Conservation (phyloP, 805 yeast species). For the Alloascoidea hylecoeti region DNA sequence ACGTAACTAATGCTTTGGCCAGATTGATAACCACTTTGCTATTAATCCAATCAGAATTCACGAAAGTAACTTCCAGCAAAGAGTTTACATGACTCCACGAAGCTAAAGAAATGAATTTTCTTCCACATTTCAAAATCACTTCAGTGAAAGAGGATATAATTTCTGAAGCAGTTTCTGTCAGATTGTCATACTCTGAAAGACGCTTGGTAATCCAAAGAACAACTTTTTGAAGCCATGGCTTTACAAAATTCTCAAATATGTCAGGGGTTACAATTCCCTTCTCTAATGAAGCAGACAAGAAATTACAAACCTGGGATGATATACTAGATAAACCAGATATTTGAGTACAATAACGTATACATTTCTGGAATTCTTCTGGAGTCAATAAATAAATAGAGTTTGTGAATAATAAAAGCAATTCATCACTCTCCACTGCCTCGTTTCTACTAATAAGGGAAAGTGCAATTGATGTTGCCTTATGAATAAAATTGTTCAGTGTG, state of each 20-base stretch:
- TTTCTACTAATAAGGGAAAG: not conserved
- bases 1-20: slow-evolving; percentile 22
- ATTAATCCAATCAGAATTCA: slow-evolving; percentile 33
- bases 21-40: slow-evolving; percentile 29
- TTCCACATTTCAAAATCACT: not conserved
- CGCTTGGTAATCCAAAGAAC: slow-evolving; percentile 11
- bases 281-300: slow-evolving; percentile 5
- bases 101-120: slow-evolving; percentile 6
- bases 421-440: not conserved
- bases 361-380: not conserved
- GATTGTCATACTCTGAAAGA: slow-evolving; percentile 7
- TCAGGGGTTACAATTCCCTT: slow-evolving; percentile 3
- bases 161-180: slow-evolving; percentile 3
- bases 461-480: too few species aligned
- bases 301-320: not conserved
- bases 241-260: not conserved
- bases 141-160: not conserved
- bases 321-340: not conserved
- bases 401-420: not conserved
- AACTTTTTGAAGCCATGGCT: slow-evolving; percentile 8
- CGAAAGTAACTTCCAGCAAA: slow-evolving; percentile 14
- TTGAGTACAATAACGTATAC: not conserved
- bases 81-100: slow-evolving; percentile 12
- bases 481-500: too few species aligned
- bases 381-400: not conserved